Evolutionary conservation across 225 moss, liverwort and hornwort species (phyloP).

Genomic region (Neckera pumila): DNA sequence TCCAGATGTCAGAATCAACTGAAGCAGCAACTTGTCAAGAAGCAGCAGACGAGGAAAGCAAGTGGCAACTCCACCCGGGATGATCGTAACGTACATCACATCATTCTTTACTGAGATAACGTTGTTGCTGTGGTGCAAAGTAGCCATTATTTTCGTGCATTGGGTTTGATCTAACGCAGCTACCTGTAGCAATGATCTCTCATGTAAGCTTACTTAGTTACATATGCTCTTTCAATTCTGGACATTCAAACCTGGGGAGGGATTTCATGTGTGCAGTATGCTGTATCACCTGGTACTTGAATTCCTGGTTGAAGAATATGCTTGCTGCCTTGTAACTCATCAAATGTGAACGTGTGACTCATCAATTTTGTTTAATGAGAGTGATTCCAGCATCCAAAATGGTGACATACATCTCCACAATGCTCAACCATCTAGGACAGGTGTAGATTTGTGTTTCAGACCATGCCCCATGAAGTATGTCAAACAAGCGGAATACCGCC

Average conservation of each 20-base stretch:
- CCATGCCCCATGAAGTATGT: rapidly evolving
- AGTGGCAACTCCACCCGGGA: too few relatives aligned
- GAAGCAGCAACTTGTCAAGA: background rate
- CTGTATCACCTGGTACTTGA: background rate
- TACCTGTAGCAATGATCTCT: background rate
- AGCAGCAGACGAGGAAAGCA: too few relatives aligned
- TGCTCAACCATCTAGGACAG: background rate
- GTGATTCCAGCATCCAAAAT: background rate
- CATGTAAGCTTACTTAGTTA: background rate
- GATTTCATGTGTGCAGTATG: background rate
- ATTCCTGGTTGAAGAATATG: background rate
- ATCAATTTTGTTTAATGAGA: too few relatives aligned
- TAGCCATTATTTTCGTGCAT: background rate
- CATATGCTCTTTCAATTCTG: background rate
- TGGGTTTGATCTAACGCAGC: background rate
- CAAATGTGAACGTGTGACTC: too few relatives aligned
- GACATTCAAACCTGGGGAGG: background rate
- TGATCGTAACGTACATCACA: too few relatives aligned
- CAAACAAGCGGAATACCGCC: rapidly evolving
- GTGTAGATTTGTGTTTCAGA: too few relatives aligned
- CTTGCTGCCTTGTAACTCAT: background rate
- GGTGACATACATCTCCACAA: background rate
- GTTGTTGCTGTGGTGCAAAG: too few relatives aligned
- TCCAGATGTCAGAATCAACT: background rate
- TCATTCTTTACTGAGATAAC: background rate